Percentiles rank a stretch among this genome's conserved stretches.
Evolutionary conservation across 164 flowering plant genomes (phyloP).

Genomic region (Sedum album): DNA sequence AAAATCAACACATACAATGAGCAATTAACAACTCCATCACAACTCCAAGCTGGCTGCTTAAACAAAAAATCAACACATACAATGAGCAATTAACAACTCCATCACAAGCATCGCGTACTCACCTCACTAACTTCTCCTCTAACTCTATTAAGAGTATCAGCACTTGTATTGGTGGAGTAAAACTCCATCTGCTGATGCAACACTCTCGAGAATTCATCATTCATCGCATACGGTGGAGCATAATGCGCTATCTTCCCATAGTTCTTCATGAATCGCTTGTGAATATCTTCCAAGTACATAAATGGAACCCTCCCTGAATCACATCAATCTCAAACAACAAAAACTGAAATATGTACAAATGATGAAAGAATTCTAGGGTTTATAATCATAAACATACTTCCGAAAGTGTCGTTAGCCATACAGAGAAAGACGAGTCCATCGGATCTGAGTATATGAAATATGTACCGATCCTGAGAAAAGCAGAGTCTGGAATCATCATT

Average conservation of each 20-base stretch:
- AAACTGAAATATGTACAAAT: too few species aligned
- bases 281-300: neutral
- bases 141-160: too few species aligned
- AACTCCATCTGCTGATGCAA: neutral
- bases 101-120: too few species aligned
- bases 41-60: too few species aligned
- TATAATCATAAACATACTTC: neutral
- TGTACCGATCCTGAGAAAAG: neutral
- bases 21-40: too few species aligned
- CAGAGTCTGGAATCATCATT: neutral
- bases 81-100: too few species aligned
- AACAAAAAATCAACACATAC: too few species aligned
- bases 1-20: too few species aligned
- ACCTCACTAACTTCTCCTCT: too few species aligned
- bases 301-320: neutral
- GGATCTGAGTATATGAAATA: neutral
- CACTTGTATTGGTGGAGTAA: too few species aligned
- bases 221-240: neutral
- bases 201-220: neutral
- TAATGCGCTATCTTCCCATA: neutral
- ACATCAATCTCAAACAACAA: neutral
- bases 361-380: neutral
- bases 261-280: neutral
- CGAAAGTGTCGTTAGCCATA: neutral
- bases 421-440: neutral